Evolutionary conservation across 2,329 filamentous ascomycete species (phyloP), one percentile per base, ranked within the genome.

Genomic region (Penicillium aurantiogriseum): DNA sequence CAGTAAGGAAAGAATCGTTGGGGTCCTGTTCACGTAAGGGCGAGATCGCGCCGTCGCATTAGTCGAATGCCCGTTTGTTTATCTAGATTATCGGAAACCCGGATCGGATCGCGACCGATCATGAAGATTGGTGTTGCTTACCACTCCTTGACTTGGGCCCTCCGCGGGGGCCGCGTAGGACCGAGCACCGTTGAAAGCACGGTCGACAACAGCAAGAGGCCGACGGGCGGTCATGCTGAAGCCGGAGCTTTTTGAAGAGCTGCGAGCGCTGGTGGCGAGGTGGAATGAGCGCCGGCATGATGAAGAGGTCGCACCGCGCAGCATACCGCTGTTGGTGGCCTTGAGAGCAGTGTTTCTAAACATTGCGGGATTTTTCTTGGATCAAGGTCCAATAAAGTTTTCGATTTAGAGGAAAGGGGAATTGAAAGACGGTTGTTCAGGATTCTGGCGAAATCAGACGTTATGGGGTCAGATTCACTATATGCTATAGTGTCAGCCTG

Each of bases 1-100:
- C 94, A 63, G 92, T 91, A 61, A 99, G 85, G 83, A 99, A 99
- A 80, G 88, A 96, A 79, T 99, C 94, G 77, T 90, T 96, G 64
- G 92, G 86, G 74, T 96, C 91, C 83, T 85, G 67, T 58, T 52
- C 44, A 54, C 52, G 54, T 52, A 51, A 53, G 61, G 21, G 59
- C 56, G 56, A 59, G 60, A 59, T 60, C 61, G 60, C 54, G 61
- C 63, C 58, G 58, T 60, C 64, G 52, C 64, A 58, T 69, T 62
- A 69, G 64, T 70, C 57, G 44, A 62, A 54, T 64, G 48, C 43
- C 44, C 56, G 52, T 29, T 33, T 39, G 5, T 56, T 17, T 40
- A 17, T 38, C 19, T 46, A 31, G 47, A 40, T 42, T 45, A 45
- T 59, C 33, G 47, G 58, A 53, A 54, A 53, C 53, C 50, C 42